A percentile compares a stretch with the other conserved stretches of the same genome.
phyloP scores from a whole-genome alignment of 2,329 filamentous ascomycete genomes.

The Zelopaecilomyces penicillatus region DNA sequence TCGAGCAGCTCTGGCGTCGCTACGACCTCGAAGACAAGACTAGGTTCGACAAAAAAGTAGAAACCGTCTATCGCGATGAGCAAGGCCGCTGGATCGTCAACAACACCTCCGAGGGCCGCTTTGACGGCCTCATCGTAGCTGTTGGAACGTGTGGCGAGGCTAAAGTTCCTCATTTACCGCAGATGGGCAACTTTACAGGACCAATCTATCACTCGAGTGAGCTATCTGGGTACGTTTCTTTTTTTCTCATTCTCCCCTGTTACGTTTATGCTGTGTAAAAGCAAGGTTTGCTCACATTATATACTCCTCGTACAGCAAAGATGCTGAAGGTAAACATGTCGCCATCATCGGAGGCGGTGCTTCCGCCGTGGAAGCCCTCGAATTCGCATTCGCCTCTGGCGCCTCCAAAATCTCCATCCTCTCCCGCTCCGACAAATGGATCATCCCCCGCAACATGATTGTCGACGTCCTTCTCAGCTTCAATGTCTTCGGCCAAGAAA shows the following conservation, averaged over 20 bases:
- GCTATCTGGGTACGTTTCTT: slow-evolving; percentile 52
- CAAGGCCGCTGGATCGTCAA: slow-evolving; percentile 73
- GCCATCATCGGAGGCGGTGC: slow-evolving; percentile 72
- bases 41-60: slow-evolving; percentile 60
- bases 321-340: slow-evolving; percentile 66
- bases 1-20: slow-evolving; percentile 62
- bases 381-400: slow-evolving; percentile 62
- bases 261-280: too few species aligned
- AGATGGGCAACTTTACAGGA: slow-evolving; percentile 65
- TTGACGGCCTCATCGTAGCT: slow-evolving; percentile 71
- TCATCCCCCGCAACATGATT: slow-evolving; percentile 71
- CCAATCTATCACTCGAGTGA: slow-evolving; percentile 67
- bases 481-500: slow-evolving; percentile 75
- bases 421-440: slow-evolving; percentile 76
- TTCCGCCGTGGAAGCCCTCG: slow-evolving; percentile 72
- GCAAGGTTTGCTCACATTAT: too few species aligned
- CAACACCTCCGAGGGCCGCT: slow-evolving; percentile 57
- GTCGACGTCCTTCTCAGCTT: slow-evolving; percentile 65
- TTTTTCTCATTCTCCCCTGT: too few species aligned
- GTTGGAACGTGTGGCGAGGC: slow-evolving; percentile 74
- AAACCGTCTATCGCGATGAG: slow-evolving; percentile 60
- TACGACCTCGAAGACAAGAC: slow-evolving; percentile 67
- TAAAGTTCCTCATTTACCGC: slow-evolving; percentile 62
- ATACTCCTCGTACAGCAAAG: slow-evolving; percentile 35
- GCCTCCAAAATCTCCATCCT: slow-evolving; percentile 65